Evolutionary conservation across 257 asterid species (phyloP).

Genomic region (Solanum lycopersicoides): DNA sequence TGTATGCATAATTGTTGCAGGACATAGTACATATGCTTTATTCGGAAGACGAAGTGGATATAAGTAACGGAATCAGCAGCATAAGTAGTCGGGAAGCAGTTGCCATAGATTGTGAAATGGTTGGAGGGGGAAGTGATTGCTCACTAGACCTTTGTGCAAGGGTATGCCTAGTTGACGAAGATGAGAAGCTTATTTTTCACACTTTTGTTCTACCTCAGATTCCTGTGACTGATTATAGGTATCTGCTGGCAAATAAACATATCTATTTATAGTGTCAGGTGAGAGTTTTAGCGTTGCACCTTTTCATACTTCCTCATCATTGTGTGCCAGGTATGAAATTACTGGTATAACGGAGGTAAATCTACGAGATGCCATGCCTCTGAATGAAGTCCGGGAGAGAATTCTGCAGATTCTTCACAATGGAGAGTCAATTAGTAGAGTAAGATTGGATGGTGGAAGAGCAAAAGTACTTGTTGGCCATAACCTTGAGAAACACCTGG

Average conservation of each 20-base stretch:
- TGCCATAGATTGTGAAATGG: constrained; percentile 49
- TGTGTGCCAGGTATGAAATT: constrained; percentile 32
- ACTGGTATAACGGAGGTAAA: constrained; percentile 44
- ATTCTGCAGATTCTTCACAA: constrained; percentile 34
- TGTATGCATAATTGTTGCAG: constrained; percentile 1
- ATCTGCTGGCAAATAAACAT: background rate
- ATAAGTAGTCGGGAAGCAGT: constrained; percentile 21
- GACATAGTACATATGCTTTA: constrained; percentile 8
- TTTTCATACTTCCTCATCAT: background rate
- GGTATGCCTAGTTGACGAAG: constrained; percentile 45
- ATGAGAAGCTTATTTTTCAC: constrained; percentile 34
- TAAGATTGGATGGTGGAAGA: constrained; percentile 29
- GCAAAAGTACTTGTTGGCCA: constrained; percentile 49
- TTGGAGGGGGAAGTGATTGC: constrained; percentile 53
- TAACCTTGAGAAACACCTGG: constrained; percentile 27
- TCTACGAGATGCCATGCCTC: constrained; percentile 43
- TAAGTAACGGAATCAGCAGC: background rate
- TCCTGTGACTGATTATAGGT: constrained; percentile 44
- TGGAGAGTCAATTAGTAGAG: constrained; percentile 31
- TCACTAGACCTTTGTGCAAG: constrained; percentile 45
- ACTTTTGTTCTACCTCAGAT: constrained; percentile 33
- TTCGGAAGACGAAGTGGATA: constrained; percentile 14
- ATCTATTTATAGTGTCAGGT: background rate
- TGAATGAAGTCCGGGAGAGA: constrained; percentile 34
- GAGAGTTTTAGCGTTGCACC: background rate